Evolutionary conservation across 352 stramenopile species (phyloP).

Genomic region (Phytophthora lateralis): DNA sequence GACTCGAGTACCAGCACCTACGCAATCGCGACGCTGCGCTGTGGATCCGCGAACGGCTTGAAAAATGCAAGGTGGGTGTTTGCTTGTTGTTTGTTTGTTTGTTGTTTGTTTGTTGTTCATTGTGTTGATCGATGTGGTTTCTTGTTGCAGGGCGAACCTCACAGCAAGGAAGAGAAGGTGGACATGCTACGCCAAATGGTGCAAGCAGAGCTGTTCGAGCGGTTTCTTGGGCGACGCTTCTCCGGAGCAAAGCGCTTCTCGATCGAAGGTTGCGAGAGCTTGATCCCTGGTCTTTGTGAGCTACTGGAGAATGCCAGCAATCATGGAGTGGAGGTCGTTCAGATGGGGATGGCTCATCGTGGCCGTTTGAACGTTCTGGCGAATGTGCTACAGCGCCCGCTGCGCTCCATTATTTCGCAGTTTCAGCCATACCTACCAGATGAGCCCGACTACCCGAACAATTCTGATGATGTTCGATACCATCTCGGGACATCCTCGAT

Average conservation of each 20-base stretch:
- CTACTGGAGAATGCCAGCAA: slow-evolving; percentile 96
- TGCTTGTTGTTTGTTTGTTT: not conserved
- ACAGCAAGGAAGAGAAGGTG: slow-evolving; percentile 89
- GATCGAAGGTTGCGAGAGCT: slow-evolving; percentile 96
- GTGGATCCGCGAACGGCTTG: slow-evolving; percentile 77
- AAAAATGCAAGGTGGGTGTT: slow-evolving; percentile 58
- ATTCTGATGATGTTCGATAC: slow-evolving; percentile 90
- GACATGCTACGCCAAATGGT: slow-evolving; percentile 96
- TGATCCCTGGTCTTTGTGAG: slow-evolving; percentile 95
- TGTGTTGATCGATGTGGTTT: not conserved
- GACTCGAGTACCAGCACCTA: slow-evolving; percentile 99
- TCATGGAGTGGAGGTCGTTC: slow-evolving; percentile 96
- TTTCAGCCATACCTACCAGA: slow-evolving; percentile 88
- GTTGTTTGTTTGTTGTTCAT: not conserved
- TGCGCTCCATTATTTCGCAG: slow-evolving; percentile 93
- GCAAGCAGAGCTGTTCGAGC: slow-evolving; percentile 97
- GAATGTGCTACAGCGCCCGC: slow-evolving; percentile 98
- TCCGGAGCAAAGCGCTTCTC: slow-evolving; percentile 97
- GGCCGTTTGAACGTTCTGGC: slow-evolving; percentile 97
- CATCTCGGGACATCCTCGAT: slow-evolving; percentile 85
- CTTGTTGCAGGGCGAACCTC: slow-evolving; percentile 40
- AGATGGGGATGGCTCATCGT: slow-evolving; percentile 99
- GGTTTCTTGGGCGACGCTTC: slow-evolving; percentile 96
- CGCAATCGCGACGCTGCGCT: slow-evolving; percentile 89
- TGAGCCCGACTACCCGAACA: slow-evolving; percentile 85